Conservation (phyloP, 2,329 filamentous ascomycete species). For the Botrytis galanthina region DNA sequence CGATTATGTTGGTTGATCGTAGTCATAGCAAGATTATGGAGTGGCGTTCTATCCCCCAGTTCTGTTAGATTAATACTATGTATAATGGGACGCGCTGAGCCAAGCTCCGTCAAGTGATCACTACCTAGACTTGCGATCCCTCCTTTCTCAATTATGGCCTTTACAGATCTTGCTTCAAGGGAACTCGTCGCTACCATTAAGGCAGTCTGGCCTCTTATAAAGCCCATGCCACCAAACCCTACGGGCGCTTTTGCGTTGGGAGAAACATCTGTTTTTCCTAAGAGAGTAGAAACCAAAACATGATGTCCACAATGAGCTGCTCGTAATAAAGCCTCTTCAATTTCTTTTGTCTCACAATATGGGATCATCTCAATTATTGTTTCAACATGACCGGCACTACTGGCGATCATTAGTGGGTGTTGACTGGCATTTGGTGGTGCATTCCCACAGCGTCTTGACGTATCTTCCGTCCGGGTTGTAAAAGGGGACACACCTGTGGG, state of each 20-base stretch:
- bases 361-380: slow-evolving; percentile 23
- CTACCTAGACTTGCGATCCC: neutral
- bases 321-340: slow-evolving; percentile 2
- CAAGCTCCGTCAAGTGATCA: too few species aligned
- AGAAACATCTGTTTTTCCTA: neutral
- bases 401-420: slow-evolving; percentile 39
- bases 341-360: neutral
- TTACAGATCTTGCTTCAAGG: slow-evolving; percentile 2
- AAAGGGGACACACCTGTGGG: slow-evolving; percentile 35
- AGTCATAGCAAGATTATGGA: neutral
- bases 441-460: neutral
- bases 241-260: neutral
- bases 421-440: slow-evolving; percentile 20
- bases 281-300: neutral
- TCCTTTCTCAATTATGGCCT: neutral
- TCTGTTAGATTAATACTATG: too few species aligned
- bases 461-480: slow-evolving; percentile 30
- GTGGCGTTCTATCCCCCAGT: neutral
- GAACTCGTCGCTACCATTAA: neutral
- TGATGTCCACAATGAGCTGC: neutral
- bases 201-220: neutral
- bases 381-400: slow-evolving; percentile 32
- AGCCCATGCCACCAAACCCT: fast-evolving
- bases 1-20: neutral
- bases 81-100: too few species aligned